phyloP scores from a whole-genome alignment of 805 yeast species.

The Ogataea nakhonphanomensis region DNA sequence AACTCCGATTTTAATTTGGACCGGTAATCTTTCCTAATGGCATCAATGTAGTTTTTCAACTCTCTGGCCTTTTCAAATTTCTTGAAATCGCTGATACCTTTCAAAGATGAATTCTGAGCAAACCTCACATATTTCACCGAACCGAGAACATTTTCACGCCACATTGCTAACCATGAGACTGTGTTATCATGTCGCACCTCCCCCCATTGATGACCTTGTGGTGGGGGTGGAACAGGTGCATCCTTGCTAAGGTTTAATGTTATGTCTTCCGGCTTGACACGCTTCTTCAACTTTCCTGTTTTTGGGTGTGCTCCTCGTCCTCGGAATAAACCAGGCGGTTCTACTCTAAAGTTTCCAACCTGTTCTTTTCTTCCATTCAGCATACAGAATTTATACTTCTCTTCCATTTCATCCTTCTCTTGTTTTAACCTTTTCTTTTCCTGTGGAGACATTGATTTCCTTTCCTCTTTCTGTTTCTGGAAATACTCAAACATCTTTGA shows the following conservation, averaged over 20 bases:
- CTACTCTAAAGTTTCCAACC: constrained; percentile 90
- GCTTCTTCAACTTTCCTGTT: constrained; percentile 83
- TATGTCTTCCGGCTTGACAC: constrained; percentile 88
- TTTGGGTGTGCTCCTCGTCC: constrained; percentile 98
- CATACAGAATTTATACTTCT: constrained; percentile 72
- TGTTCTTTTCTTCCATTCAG: constrained; percentile 87
- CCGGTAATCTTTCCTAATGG: constrained; percentile 72
- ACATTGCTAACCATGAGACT: constrained; percentile 95
- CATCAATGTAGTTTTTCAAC: constrained; percentile 66
- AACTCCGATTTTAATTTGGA: constrained; percentile 64
- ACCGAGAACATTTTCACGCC: constrained; percentile 90
- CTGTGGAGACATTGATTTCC: constrained; percentile 62
- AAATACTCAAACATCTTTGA: constrained; percentile 67
- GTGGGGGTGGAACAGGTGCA: constrained; percentile 74
- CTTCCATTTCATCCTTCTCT: constrained; percentile 75
- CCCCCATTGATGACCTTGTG: constrained; percentile 88
- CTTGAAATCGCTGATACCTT: constrained; percentile 86
- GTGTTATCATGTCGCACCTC: constrained; percentile 84
- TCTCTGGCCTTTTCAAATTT: constrained; percentile 94
- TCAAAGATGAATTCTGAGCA: constrained; percentile 86
- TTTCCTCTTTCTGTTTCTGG: constrained; percentile 67
- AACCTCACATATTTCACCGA: constrained; percentile 84
- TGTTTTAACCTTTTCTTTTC: constrained; percentile 71
- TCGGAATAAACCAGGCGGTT: constrained; percentile 93
- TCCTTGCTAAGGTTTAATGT: constrained; percentile 76